Conservation (phyloP, 345 rosid species). For the Anastatica hierochuntica region DNA sequence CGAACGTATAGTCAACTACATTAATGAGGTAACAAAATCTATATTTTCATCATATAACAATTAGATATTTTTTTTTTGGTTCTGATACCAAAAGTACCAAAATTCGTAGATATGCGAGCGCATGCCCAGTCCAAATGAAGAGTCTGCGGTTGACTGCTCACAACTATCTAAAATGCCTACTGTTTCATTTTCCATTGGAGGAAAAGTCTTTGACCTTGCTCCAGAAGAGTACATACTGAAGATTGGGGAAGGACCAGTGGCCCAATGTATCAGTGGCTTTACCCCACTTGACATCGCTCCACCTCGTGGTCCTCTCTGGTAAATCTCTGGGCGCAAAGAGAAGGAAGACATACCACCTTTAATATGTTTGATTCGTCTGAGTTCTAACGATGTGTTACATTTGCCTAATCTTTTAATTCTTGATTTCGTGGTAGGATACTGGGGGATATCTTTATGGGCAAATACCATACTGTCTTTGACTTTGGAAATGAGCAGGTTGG, state of each 20-base stretch:
- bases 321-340: neutral
- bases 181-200: constrained; percentile 74
- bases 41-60: neutral
- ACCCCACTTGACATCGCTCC: constrained; percentile 64
- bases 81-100: too few relatives aligned
- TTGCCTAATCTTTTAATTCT: neutral
- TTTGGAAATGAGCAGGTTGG: constrained; percentile 70
- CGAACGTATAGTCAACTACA: constrained; percentile 43
- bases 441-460: constrained; percentile 81
- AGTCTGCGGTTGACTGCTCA: constrained; percentile 66
- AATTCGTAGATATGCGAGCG: constrained; percentile 55
- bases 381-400: neutral
- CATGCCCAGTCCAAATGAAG: constrained; percentile 68
- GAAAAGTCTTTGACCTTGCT: constrained; percentile 52
- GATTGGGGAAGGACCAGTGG: constrained; percentile 54
- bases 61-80: neutral
- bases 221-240: constrained; percentile 74
- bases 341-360: neutral
- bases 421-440: constrained; percentile 47
- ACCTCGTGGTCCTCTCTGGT: constrained; percentile 96
- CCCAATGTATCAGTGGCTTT: constrained; percentile 90
- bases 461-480: constrained; percentile 74
- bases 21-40: constrained; percentile 56
- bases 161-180: constrained; percentile 58
- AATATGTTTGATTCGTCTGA: neutral